Conservation (phyloP, 331 rosid species). For the Dryas integrifolia region DNA sequence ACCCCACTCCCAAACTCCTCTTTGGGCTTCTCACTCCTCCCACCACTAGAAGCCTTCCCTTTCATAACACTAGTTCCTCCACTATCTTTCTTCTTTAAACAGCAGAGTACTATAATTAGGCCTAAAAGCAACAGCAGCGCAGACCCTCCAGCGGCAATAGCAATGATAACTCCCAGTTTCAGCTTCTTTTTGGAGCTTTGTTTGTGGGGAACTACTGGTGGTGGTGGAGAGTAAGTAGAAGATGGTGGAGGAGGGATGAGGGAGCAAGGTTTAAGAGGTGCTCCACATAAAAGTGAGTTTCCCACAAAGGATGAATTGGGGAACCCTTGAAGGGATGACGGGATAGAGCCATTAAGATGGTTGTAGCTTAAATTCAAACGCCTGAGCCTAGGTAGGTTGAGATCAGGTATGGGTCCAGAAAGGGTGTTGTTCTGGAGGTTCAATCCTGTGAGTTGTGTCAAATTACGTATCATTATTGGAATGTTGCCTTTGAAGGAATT, state of each 20-base stretch:
- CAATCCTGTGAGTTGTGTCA: constrained; percentile 69
- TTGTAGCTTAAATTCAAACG: constrained; percentile 71
- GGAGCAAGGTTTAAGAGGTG: constrained; percentile 64
- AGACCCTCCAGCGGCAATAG: constrained; percentile 70
- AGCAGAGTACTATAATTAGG: constrained; percentile 50
- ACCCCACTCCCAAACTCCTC: constrained; percentile 98
- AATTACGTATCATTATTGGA: constrained; percentile 54
- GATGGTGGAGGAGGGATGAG: constrained; percentile 50
- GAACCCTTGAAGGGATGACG: constrained; percentile 49
- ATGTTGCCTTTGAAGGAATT: constrained; percentile 74
- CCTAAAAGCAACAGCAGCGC: constrained; percentile 49
- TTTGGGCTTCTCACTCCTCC: constrained; percentile 77
- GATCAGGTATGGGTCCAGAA: constrained; percentile 68
- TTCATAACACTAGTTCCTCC: constrained; percentile 40
- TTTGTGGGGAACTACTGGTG: constrained; percentile 35
- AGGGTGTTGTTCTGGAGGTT: constrained; percentile 76
- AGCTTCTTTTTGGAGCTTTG: constrained; percentile 48
- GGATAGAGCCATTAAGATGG: constrained; percentile 84
- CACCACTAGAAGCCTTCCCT: constrained; percentile 55
- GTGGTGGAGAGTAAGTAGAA: constrained; percentile 40
- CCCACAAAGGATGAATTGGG: constrained; percentile 75
- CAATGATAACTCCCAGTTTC: constrained; percentile 64
- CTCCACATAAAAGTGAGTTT: constrained; percentile 73
- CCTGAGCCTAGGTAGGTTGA: constrained; percentile 45
- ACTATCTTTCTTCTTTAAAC: constrained; percentile 50